Base-by-base conservation (phyloP, 2,329 filamentous ascomycete genomes). In the Fusarium napiforme region DNA sequence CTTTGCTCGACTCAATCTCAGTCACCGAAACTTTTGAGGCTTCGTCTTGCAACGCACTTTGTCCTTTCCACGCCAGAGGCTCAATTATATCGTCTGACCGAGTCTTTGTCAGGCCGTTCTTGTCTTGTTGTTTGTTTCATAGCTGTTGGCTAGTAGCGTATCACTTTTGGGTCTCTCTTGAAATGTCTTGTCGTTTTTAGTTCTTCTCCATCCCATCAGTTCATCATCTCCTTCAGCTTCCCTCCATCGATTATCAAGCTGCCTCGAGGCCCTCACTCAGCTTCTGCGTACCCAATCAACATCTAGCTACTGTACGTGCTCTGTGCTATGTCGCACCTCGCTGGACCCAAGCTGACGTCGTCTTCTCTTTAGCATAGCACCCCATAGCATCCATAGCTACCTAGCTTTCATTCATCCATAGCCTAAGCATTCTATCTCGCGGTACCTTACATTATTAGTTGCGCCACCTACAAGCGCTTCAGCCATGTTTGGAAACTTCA, bases 401-500 rank as follows among this genome's bases (percentile, higher is more conserved):
- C 50, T 55, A 55, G 50, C 50, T 40, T 40, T 36, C 50, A 55
- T 55, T 36, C 50, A 55, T 55, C 50, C 34, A 40, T 55, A 55
- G 50, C 39, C 39, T 50, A 50, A 43, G 64, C 45, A 63, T 63
- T 58, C 64, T 55, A 58, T 69, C 53, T 60, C 67, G 52, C 50
- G 61, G 62, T 67, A 66, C 58, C 68, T 70, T 57, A 71, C 60
- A 67, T 70, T 64, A 15, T 67, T 71, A 60, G 69, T 73, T 62
- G 55, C 73, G 73, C 76, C 71, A 75, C 70, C 70, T 60, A 40
- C 53, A 53, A 67, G 47, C 50, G 63, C 52, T 60, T 67, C 71
- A 56, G 71, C 67, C 75, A 86, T 86, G 84, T 86, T 86, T 76
- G 84, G 84, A 55, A 82, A 79, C 60, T 80, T 86, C 69, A 71